Evolutionary conservation across 2,329 filamentous ascomycete genomes (phyloP), one percentile per base, ranked within the genome.

Genomic region (Trichoderma koningii): DNA sequence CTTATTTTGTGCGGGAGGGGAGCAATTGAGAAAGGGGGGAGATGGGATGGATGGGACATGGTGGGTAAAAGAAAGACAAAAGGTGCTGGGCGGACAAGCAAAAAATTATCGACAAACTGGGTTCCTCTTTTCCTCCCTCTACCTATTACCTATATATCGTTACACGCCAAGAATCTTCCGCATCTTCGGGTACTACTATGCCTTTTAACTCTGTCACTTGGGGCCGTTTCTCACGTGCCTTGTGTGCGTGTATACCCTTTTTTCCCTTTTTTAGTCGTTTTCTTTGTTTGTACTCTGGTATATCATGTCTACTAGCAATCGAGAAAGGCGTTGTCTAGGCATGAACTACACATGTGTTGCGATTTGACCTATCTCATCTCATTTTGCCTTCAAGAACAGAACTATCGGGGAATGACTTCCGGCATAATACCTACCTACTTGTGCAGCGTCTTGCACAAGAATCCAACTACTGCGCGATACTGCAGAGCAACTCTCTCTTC

Each of bases 311-410:
- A 55, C 53, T 52, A 38, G 41, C 50, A 19, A 23, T 62, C 23
- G 44, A 14, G 48, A 21, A 21, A 63, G 41, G 50, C 30, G 57
- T 52, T 51, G 44, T 53, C 50, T 41, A 45, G 57, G 62, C 53
- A 64, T 53, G 60, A 55, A 63, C n/a, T n/a, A 63, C 47, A 55
- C 45, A 63, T 50, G 38, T 19, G 14, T 62, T 42, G 53, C 47
- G 60, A 63, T n/a, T 55, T 63, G 50, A 55, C 38, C 48, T 38
- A 42, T 38, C 34, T 38, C 34, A 38, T 14, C 12, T 14, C 34
- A 14, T 12, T 12, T 38, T 38, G 5, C 34, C n/a, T n/a, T 30
- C 30, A 34, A 12, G 3, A 34, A 7, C 9, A 38, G 28, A 9
- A 9, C 10, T 30, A 7, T 30, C 28, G 28, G 12, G 34, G 34